Percentiles rank a stretch among this genome's conserved stretches.
Conservation (phyloP, 345 rosid genomes). For the Lepidium sativum region DNA sequence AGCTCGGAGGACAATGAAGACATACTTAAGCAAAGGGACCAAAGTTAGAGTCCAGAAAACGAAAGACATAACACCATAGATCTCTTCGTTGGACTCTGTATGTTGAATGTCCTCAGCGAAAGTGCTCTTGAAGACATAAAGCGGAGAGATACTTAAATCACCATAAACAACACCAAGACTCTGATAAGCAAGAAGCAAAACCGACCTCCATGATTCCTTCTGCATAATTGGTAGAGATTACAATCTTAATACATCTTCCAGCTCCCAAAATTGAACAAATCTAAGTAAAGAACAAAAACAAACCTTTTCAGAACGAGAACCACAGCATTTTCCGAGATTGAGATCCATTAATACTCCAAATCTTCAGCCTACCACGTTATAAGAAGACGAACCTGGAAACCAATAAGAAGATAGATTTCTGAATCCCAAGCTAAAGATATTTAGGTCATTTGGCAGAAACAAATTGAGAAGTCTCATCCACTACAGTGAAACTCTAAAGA, state of each 20-base stretch:
- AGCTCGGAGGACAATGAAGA: constrained; percentile 89
- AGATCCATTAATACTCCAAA: constrained; percentile 45
- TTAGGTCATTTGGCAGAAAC: constrained; percentile 2
- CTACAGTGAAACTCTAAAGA: constrained; percentile 13
- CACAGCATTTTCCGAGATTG: constrained; percentile 49
- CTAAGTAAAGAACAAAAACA: constrained; percentile 11
- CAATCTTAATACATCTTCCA: background rate
- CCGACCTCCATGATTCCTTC: constrained; percentile 87
- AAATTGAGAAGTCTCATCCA: constrained; percentile 1
- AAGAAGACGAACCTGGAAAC: constrained; percentile 15
- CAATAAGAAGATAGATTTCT: background rate
- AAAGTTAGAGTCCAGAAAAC: constrained; percentile 99
- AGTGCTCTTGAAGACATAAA: constrained; percentile 90
- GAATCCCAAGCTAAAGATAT: constrained; percentile 8
- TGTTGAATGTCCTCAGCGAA: constrained; percentile 95
- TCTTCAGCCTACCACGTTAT: constrained; percentile 7
- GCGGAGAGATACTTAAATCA: constrained; percentile 90
- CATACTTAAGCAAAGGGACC: constrained; percentile 86
- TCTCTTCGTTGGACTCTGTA: constrained; percentile 92
- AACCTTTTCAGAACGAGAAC: constrained; percentile 64
- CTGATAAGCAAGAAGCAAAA: constrained; percentile 81
- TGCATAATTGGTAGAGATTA: constrained; percentile 17
- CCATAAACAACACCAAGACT: constrained; percentile 99
- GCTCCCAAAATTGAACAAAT: constrained; percentile 3
- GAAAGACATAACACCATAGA: constrained; percentile 83